A percentile compares a stretch with the other conserved stretches of the same genome.
Conservation (phyloP, 2,329 filamentous ascomycete genomes). For the Fusarium oligoseptatum region DNA sequence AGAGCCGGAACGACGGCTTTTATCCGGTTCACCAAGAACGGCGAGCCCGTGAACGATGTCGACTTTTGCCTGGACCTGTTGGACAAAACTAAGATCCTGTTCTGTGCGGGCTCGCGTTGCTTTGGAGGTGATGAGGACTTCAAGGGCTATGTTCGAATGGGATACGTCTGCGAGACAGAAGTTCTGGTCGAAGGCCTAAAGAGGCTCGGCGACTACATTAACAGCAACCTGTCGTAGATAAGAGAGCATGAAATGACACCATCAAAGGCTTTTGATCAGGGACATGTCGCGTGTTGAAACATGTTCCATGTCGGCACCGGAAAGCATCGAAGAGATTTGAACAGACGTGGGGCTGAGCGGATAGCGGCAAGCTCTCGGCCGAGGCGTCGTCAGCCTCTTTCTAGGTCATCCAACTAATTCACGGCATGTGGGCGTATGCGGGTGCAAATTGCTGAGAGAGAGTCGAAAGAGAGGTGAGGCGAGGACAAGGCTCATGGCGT, state of each 20-base stretch:
- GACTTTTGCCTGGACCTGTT: slow-evolving; percentile 78
- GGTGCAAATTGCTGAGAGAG: slow-evolving; percentile 31
- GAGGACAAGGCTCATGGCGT: slow-evolving; percentile 18
- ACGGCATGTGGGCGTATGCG: slow-evolving; percentile 35
- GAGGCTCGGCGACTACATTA: slow-evolving; percentile 58
- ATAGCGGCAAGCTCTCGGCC: slow-evolving; percentile 41
- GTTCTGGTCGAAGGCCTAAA: slow-evolving; percentile 76
- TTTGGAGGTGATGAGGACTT: slow-evolving; percentile 79
- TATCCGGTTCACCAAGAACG: slow-evolving; percentile 74
- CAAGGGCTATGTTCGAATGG: slow-evolving; percentile 81
- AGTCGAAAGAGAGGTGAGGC: slow-evolving; percentile 6
- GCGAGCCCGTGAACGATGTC: slow-evolving; percentile 76
- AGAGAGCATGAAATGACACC: not conserved
- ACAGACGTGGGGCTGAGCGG: slow-evolving; percentile 19
- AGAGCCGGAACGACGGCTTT: slow-evolving; percentile 85
- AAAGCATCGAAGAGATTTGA: slow-evolving; percentile 21
- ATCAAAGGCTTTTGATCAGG: not conserved
- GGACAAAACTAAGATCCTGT: slow-evolving; percentile 77
- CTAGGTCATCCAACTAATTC: slow-evolving; percentile 6
- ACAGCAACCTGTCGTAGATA: slow-evolving; percentile 20
- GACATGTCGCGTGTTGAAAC: slow-evolving; percentile 7
- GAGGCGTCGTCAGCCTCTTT: slow-evolving; percentile 44
- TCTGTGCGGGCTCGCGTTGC: slow-evolving; percentile 79
- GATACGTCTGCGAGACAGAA: slow-evolving; percentile 79
- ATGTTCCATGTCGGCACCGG: slow-evolving; percentile 11